Percentiles rank a stretch among this genome's conserved stretches.
These are phyloP conservation scores for Talaromyces thailandensis DNA, from an alignment of 495 filamentous ascomycete genomes.

Conservation along the genomic window DNA sequence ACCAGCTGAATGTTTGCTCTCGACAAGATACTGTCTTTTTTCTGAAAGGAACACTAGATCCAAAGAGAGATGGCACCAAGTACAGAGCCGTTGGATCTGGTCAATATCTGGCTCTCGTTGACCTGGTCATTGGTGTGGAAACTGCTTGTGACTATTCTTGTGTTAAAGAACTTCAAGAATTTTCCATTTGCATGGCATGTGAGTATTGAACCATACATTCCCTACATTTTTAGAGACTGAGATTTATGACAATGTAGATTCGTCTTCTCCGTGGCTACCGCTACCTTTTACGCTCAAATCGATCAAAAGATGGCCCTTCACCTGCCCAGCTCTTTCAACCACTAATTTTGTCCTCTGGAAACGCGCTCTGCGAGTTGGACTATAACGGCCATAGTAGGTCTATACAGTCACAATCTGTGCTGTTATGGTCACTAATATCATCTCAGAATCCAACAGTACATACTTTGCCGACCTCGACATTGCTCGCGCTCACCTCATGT, in stretches of 20 bases:
- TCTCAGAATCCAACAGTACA: slow-evolving; percentile 57
- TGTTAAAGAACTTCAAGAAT: slow-evolving; percentile 42
- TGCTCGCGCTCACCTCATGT: slow-evolving; percentile 54
- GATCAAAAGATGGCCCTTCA: slow-evolving; percentile 3
- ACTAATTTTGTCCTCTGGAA: slow-evolving; percentile 30
- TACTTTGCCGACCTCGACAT: slow-evolving; percentile 79
- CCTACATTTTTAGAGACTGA: not conserved
- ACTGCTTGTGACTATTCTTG: not conserved
- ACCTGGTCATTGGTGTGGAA: slow-evolving; percentile 5
- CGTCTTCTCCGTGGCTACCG: slow-evolving; percentile 6
- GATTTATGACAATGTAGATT: not conserved
- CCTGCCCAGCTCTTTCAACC: slow-evolving; percentile 33
- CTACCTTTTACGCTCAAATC: slow-evolving; percentile 3
- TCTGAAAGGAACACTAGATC: no score
- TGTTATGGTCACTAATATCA: not conserved
- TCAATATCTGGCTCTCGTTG: not conserved
- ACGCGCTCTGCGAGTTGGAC: slow-evolving; percentile 55
- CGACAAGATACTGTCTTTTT: not conserved
- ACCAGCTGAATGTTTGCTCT: not conserved
- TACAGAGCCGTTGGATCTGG: slow-evolving; percentile 2
- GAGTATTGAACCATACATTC: slow-evolving; percentile 8
- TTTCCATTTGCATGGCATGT: slow-evolving; percentile 73
- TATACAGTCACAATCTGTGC: not conserved
- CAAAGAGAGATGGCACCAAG: not conserved
- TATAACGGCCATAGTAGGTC: slow-evolving; percentile 62